These are phyloP conservation scores for Beta macrorhiza DNA, from an alignment of 179 eudicot species.

Conservation along the genomic window DNA sequence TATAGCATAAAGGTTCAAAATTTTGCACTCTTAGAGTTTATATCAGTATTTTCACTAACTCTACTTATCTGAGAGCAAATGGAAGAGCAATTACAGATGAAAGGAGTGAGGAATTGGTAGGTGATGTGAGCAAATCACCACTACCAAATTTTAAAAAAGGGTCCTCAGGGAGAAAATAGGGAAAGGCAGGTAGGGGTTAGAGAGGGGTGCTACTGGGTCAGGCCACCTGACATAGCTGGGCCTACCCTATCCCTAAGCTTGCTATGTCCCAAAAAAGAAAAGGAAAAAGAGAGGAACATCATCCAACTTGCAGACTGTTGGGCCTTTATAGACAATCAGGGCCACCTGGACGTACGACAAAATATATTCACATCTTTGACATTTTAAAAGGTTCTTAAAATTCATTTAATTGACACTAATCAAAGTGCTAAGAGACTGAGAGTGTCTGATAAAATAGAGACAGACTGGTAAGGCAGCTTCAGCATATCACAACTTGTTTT, in stretches of 20 bases:
- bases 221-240: background rate
- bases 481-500: background rate
- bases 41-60: background rate
- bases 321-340: background rate
- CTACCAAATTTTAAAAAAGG: background rate
- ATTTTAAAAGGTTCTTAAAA: background rate
- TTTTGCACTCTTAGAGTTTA: background rate
- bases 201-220: background rate
- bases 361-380: background rate
- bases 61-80: background rate
- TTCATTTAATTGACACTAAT: background rate
- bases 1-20: background rate
- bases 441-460: slow-evolving; percentile 1
- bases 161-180: background rate
- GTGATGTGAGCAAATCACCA: background rate
- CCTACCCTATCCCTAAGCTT: background rate
- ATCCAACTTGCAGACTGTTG: background rate
- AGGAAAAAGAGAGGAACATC: background rate
- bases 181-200: background rate
- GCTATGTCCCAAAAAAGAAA: background rate
- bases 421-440: background rate
- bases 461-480: background rate
- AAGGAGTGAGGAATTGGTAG: background rate
- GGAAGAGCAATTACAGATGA: background rate
- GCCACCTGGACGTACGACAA: background rate